phyloP scores from a whole-genome alignment of 2,329 filamentous ascomycete genomes.

The Sporothrix mexicana region DNA sequence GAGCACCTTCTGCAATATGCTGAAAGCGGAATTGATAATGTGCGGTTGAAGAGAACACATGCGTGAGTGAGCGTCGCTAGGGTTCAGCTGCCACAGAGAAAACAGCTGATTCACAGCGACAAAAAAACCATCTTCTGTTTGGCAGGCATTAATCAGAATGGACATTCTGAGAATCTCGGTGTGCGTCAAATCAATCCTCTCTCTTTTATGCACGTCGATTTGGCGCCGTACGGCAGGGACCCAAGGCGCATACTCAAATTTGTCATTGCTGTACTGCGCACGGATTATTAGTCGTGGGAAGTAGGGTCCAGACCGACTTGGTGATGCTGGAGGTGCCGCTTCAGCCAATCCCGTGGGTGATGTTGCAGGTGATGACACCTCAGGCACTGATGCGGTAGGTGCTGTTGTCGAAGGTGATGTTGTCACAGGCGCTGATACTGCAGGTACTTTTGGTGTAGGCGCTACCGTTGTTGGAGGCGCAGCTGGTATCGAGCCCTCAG shows the following conservation, averaged over 20 bases:
- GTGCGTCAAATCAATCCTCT: slow-evolving; percentile 23
- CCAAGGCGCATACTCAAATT: not conserved
- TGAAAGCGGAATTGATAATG: slow-evolving; percentile 46
- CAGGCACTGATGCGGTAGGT: too few species aligned
- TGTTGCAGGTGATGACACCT: too few species aligned
- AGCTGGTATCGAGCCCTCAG: not conserved
- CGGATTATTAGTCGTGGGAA: not conserved
- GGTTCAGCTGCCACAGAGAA: slow-evolving; percentile 59
- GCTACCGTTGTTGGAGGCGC: not conserved
- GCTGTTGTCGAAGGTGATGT: not conserved
- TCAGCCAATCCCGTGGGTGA: too few species aligned
- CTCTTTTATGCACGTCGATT: not conserved
- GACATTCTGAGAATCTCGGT: slow-evolving; percentile 56
- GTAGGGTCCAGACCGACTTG: not conserved
- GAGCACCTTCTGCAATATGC: slow-evolving; percentile 46
- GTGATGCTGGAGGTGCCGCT: too few species aligned
- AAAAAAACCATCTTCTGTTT: slow-evolving; percentile 64
- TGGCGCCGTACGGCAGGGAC: not conserved
- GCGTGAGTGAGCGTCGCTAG: slow-evolving; percentile 45
- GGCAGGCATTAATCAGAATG: slow-evolving; percentile 64
- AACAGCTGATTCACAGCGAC: slow-evolving; percentile 69
- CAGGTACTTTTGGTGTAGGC: not conserved
- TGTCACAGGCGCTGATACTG: not conserved
- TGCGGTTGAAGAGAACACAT: slow-evolving; percentile 42
- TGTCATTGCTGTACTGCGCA: not conserved